Percentiles rank a stretch among this genome's conserved stretches.
Evolutionary conservation across 176 grass and related monocot genomes (phyloP).

Genomic region (Oryza meridionalis): DNA sequence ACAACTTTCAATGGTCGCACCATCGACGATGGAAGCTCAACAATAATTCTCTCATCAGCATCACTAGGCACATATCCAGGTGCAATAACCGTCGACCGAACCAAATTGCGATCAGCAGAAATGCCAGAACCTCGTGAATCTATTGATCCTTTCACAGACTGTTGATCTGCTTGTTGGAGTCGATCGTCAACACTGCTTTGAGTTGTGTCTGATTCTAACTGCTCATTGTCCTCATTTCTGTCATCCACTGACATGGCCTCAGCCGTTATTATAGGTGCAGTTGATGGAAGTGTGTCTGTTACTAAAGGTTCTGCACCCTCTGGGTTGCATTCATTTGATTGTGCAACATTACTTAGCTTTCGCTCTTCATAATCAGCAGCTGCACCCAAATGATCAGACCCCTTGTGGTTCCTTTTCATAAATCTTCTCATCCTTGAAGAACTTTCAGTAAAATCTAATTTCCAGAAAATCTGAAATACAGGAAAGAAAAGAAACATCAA

Average conservation of each 20-base stretch:
- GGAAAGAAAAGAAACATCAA: conserved; percentile 27
- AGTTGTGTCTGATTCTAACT: conserved; percentile 62
- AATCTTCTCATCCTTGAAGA: conserved; percentile 98
- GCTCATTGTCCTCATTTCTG: conserved; percentile 81
- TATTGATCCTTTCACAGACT: conserved; percentile 62
- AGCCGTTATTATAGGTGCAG: conserved; percentile 75
- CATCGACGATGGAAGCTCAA: conserved; percentile 92
- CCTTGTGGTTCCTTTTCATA: conserved; percentile 93
- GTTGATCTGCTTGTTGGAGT: conserved; percentile 62
- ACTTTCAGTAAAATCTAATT: conserved; percentile 94
- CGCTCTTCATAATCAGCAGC: conserved; percentile 90
- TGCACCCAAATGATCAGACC: conserved; percentile 91
- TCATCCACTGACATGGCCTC: conserved; percentile 87
- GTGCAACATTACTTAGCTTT: conserved; percentile 52
- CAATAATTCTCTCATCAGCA: conserved; percentile 87
- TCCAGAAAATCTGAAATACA: conserved; percentile 76
- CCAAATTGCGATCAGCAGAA: conserved; percentile 74
- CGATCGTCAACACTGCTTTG: conserved; percentile 56
- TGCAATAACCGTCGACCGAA: conserved; percentile 66
- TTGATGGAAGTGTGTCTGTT: conserved; percentile 61
- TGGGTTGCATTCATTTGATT: conserved; percentile 45
- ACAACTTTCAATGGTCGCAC: conserved; percentile 96
- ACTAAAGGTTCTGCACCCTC: conserved; percentile 59
- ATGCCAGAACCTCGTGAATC: conserved; percentile 70
- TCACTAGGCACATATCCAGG: conserved; percentile 88